These are phyloP conservation scores for Hebeloma cylindrosporum DNA, from an alignment of 768 basidiomycete species.

Conservation along the genomic window DNA sequence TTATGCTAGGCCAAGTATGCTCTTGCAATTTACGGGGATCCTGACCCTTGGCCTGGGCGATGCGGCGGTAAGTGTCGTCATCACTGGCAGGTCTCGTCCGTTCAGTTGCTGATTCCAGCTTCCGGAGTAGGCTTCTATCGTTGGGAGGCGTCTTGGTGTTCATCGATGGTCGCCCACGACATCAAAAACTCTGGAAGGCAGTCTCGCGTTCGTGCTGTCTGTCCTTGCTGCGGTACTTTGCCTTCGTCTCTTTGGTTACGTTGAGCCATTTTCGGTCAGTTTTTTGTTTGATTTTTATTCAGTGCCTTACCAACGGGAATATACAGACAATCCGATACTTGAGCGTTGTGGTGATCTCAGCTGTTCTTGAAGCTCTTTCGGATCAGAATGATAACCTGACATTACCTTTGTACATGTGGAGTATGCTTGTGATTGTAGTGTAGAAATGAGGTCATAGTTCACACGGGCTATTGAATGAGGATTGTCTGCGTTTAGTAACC, in stretches of 20 bases:
- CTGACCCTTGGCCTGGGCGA: slow-evolving; percentile 91
- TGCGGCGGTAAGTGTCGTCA: slow-evolving; percentile 66
- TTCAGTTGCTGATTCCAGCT: slow-evolving; percentile 2
- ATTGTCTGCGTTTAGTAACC: too few relatives aligned
- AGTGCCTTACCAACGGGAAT: slow-evolving; percentile 4
- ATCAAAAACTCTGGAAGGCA: slow-evolving; percentile 91
- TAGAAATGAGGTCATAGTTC: slow-evolving; percentile 36
- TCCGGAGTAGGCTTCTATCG: slow-evolving; percentile 75
- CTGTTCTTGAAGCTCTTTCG: slow-evolving; percentile 85
- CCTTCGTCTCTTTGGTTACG: slow-evolving; percentile 67
- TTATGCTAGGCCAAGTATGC: slow-evolving; percentile 36
- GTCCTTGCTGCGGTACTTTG: slow-evolving; percentile 68
- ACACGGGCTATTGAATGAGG: too few relatives aligned
- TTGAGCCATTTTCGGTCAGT: slow-evolving; percentile 77
- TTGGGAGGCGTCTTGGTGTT: slow-evolving; percentile 81
- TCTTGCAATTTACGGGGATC: slow-evolving; percentile 78
- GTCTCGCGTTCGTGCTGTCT: slow-evolving; percentile 73
- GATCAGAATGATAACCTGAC: slow-evolving; percentile 98
- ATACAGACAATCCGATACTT: slow-evolving; percentile 66
- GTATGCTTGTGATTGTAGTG: slow-evolving; percentile 66
- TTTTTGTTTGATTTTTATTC: slow-evolving; percentile 3
- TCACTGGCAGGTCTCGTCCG: background rate
- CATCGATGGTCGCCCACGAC: slow-evolving; percentile 84
- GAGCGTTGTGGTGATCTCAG: slow-evolving; percentile 59
- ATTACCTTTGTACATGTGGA: slow-evolving; percentile 96